Percentiles rank a stretch among this genome's conserved stretches.
Evolutionary conservation across 2,329 filamentous ascomycete species (phyloP).

Genomic region (Pseudocercospora musae): DNA sequence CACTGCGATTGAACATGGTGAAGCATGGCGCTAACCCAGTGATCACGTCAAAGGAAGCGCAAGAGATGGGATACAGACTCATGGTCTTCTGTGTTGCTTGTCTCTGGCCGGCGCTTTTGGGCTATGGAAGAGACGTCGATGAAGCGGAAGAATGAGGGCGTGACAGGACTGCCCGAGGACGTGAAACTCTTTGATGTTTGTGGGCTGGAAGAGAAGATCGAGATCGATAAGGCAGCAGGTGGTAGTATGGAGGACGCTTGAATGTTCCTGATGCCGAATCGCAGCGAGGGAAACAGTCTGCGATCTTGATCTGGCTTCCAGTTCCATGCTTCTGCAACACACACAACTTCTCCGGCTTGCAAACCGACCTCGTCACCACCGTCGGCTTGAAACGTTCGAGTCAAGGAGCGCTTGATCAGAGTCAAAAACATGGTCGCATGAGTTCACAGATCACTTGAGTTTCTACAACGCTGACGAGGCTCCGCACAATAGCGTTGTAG

Average conservation of each 20-base stretch:
- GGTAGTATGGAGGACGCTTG: constrained; percentile 11
- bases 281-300: too few relatives aligned
- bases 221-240: constrained; percentile 12
- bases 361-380: too few relatives aligned
- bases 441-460: too few relatives aligned
- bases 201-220: constrained; percentile 12
- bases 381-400: too few relatives aligned
- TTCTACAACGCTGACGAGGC: too few relatives aligned
- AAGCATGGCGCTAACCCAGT: constrained; percentile 54
- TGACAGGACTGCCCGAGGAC: constrained; percentile 9
- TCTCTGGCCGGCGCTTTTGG: constrained; percentile 13
- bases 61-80: constrained; percentile 54
- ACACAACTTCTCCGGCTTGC: too few relatives aligned
- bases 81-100: constrained; percentile 45
- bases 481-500: too few relatives aligned
- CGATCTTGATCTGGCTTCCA: too few relatives aligned
- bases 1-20: constrained; percentile 56
- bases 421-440: too few relatives aligned
- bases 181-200: constrained; percentile 19
- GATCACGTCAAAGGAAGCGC: constrained; percentile 51
- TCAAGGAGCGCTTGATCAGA: too few relatives aligned
- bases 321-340: too few relatives aligned
- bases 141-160: constrained; percentile 18
- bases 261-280: not conserved
- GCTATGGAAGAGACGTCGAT: constrained; percentile 12